A percentile compares a stretch with the other conserved stretches of the same genome.
These are phyloP conservation scores for Nothophytophthora sp. DNA, from an alignment of 352 stramenopile species.

Conservation along the genomic window DNA sequence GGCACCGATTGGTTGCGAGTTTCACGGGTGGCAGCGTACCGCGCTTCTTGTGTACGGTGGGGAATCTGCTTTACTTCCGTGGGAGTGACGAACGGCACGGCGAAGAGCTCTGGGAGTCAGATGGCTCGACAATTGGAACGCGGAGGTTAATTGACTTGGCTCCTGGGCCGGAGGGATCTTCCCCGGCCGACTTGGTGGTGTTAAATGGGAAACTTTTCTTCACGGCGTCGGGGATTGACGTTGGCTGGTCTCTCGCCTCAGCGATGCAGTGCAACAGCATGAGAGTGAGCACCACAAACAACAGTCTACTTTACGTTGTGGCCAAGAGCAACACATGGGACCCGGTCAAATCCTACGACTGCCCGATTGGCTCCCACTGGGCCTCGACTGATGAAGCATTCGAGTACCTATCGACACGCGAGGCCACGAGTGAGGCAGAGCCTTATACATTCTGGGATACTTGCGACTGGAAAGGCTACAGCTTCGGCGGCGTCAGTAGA, in stretches of 20 bases:
- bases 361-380: constrained; percentile 74
- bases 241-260: constrained; percentile 31
- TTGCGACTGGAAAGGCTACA: constrained; percentile 73
- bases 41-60: constrained; percentile 45
- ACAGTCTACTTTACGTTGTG: constrained; percentile 64
- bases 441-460: constrained; percentile 68
- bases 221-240: constrained; percentile 62
- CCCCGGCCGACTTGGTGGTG: constrained; percentile 42
- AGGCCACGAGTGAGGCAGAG: constrained; percentile 17
- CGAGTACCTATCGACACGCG: constrained; percentile 12
- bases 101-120: constrained; percentile 70
- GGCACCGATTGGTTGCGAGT: constrained; percentile 24
- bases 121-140: constrained; percentile 43
- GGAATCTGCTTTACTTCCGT: constrained; percentile 43
- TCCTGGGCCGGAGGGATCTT: constrained; percentile 41
- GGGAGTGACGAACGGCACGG: constrained; percentile 43
- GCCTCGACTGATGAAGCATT: constrained; percentile 47
- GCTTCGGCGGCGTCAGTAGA: constrained; percentile 43
- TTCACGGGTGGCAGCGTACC: constrained; percentile 20
- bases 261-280: constrained; percentile 45
- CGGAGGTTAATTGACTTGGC: constrained; percentile 57
- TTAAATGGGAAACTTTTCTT: constrained; percentile 66
- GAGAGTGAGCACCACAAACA: constrained; percentile 36
- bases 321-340: constrained; percentile 48
- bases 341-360: constrained; percentile 54